phyloP scores from a whole-genome alignment of 257 asterid genomes.

The Solanum bukasovii region DNA sequence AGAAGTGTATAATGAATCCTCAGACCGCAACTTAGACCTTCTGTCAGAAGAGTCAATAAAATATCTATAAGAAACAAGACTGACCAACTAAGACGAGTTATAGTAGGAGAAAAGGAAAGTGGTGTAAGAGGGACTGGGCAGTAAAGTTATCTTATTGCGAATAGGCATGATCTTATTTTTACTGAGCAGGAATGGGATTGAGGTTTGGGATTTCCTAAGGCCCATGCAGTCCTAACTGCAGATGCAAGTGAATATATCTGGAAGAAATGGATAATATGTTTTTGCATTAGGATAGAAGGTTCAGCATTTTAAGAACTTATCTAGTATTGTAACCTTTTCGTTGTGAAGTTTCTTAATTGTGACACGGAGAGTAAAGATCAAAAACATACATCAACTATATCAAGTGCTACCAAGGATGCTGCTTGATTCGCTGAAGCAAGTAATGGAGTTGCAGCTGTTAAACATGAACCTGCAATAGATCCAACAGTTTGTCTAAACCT shows the following conservation, averaged over 20 bases:
- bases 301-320: background rate
- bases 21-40: background rate
- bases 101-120: background rate
- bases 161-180: background rate
- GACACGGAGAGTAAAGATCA: background rate
- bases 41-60: background rate
- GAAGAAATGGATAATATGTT: background rate
- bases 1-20: background rate
- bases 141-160: background rate
- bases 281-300: background rate
- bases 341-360: background rate
- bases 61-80: background rate
- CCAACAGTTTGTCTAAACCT: conserved; percentile 76
- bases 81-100: background rate
- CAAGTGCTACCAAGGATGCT: conserved; percentile 65
- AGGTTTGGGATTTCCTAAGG: background rate
- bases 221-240: background rate
- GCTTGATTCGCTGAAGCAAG: conserved; percentile 68
- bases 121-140: background rate
- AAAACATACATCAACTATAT: conserved; percentile 52
- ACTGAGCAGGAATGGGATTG: background rate
- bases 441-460: conserved; percentile 66
- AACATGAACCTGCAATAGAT: conserved; percentile 76
- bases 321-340: background rate
- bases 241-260: background rate